Evolutionary conservation across 768 basidiomycete species (phyloP), one percentile per base, ranked within the genome.

Genomic region (Trametes cingulata): DNA sequence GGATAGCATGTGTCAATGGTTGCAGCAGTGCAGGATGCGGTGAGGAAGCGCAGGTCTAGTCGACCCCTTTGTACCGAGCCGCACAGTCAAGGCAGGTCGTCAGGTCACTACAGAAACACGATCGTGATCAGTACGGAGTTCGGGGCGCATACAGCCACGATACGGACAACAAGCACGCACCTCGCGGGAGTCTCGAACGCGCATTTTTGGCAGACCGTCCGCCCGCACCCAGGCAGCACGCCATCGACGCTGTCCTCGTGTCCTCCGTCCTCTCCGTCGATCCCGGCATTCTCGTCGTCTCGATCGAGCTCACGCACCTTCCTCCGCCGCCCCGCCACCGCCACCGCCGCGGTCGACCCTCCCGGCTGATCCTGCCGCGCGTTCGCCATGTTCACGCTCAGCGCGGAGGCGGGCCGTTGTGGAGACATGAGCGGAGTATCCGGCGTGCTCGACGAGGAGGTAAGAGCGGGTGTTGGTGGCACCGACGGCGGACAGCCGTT

Each of bases 391-490:
- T 60, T 58, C 10, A 50, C 58, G 29, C 52, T 35, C 14, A 64
- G 52, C 1, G 64, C 57, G n/a, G 75, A 65, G 1, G 73, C 68
- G 0, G 60, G 14, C 15, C 75, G 74, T 53, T 65, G 69, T 0
- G 72, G 72, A 0, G 61, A 57, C 12, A 35, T 29, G 24, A 59
- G 36, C 25, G 58, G 60, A 14, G 68, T 62, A 1, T 60, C 50
- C 9, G 72, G 60, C 13, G 65, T 69, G 29, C 72, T 73, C 27
- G 56, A 57, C 7, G 76, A 69, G 5, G 74, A 72, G 39, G 69
- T 75, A 49, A 76, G 70, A 20, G 71, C 71, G 2, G 75, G 76
- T 1, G 76, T 77, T 1, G 76, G 74, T 22, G 76, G 75, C 20
- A 68, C 52, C 35, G 74, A 77, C 13, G 68, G 60, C 2, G 70